A percentile compares a stretch with the other conserved stretches of the same genome.
These are phyloP conservation scores for Triticum timopheevii DNA, from an alignment of 176 grass and related monocot species.

Conservation along the genomic window DNA sequence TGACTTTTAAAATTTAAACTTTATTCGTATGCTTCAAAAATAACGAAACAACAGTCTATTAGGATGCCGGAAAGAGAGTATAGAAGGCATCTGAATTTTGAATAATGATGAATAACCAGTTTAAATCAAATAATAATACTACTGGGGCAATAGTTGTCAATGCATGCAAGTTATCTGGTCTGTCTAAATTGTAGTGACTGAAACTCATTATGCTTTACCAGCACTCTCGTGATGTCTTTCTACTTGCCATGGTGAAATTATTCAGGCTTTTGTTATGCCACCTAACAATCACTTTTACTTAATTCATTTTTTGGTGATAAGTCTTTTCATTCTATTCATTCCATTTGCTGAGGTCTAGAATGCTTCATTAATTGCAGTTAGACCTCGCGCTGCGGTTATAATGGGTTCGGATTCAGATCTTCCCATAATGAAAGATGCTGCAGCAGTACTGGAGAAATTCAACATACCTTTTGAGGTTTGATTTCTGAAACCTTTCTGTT, in stretches of 20 bases:
- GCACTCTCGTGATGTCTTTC: not conserved
- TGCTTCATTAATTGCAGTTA: constrained; percentile 42
- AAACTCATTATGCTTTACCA: not conserved
- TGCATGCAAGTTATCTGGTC: not conserved
- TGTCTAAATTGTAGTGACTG: not conserved
- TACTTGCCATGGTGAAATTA: not conserved
- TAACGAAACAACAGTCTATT: not conserved
- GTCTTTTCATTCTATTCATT: not conserved
- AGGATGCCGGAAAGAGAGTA: not conserved
- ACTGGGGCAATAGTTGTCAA: not conserved
- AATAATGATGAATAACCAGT: not conserved
- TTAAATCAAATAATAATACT: not conserved
- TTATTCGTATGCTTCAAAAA: not conserved
- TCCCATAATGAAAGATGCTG: constrained; percentile 82
- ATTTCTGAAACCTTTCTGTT: constrained; percentile 7
- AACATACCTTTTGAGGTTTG: constrained; percentile 76
- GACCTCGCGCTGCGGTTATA: constrained; percentile 66
- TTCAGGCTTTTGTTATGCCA: constrained; percentile 3
- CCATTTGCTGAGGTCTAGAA: constrained; percentile 10
- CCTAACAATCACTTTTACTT: constrained; percentile 6
- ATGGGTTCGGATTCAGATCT: constrained; percentile 98
- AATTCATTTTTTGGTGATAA: not conserved
- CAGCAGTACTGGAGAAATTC: constrained; percentile 58
- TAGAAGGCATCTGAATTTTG: constrained; percentile 1
- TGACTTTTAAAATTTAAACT: constrained; percentile 15